Evolutionary conservation across 169 alveolate genomes (phyloP), one percentile per base, ranked within the genome.

Genomic region (Hepatocystis sp.): DNA sequence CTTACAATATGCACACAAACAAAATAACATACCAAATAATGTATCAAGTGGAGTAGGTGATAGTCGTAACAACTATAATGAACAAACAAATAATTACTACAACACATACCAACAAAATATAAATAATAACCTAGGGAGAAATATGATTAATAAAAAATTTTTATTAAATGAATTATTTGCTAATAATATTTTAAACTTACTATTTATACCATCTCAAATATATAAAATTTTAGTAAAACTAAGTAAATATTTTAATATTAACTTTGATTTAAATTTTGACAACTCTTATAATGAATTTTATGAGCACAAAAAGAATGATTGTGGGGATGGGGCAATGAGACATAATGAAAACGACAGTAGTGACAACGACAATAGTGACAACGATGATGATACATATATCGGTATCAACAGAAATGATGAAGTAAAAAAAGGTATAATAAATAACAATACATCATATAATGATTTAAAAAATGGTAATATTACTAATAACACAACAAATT

Each of bases 141-240:
- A 36, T 36, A 7, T 10, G 5, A 13, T 63, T 13, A 23, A 81
- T 49, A 81, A 81, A 56, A 19, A 81, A 21, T 81, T 64, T 27
- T 42, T 81, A 42, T 21, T 81, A 0, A 81, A 81, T 64, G 89
- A 81, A 81, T 27, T 81, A 64, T 81, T 81, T 63, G 44, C 89
- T 30, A 81, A 81, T 21, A 61, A 81, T 36, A 65, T 81, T 64
- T 53, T 81, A 39, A 81, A 81, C 32, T 13, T 81, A 19, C 13
- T 81, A 61, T 81, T 55, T 40, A 81, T 81, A 25, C 89, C 89
- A 21, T 49, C 89, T 28, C 84, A 81, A 34, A 81, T 81, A 61
- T 81, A 81, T 42, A 64, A 81, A 34, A 81, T 81, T 17, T 34
- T 81, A 5, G 21, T 23, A 52, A 51, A 60, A 53, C 8, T 81